Conservation (phyloP, 768 basidiomycete species). For the Amanita exitialis region DNA sequence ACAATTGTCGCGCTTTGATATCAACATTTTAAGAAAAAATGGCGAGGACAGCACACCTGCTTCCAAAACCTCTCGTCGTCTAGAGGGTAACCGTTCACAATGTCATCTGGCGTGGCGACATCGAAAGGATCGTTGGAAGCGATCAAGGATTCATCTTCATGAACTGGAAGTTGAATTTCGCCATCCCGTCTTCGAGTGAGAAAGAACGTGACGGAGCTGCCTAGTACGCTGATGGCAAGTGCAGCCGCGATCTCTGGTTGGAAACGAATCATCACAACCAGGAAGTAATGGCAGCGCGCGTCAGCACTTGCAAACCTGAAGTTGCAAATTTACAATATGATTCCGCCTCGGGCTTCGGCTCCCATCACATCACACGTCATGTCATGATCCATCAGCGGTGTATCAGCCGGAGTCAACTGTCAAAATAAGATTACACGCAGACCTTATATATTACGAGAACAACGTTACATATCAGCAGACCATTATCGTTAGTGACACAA, state of each 20-base stretch:
- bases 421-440: no score
- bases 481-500: no score
- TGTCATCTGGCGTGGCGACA: conserved; percentile 64
- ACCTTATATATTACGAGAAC: no score
- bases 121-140: conserved; percentile 55
- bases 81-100: conserved; percentile 57
- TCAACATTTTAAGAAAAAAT: not conserved
- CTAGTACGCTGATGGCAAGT: conserved; percentile 31
- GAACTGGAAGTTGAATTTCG: conserved; percentile 39
- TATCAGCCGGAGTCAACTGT: no score
- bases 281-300: not conserved
- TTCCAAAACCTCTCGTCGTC: conserved; percentile 51
- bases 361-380: no score
- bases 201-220: conserved; percentile 34
- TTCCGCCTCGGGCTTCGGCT: no score
- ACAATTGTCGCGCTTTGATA: not conserved
- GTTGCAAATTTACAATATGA: no score
- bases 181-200: conserved; percentile 32
- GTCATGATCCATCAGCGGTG: no score
- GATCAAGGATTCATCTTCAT: conserved; percentile 46
- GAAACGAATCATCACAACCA: conserved; percentile 46
- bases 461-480: no score
- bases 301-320: no score
- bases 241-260: conserved; percentile 44
- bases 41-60: conserved; percentile 24